Base-by-base conservation (phyloP, 441 rosid species). In the California macrophylla region DNA sequence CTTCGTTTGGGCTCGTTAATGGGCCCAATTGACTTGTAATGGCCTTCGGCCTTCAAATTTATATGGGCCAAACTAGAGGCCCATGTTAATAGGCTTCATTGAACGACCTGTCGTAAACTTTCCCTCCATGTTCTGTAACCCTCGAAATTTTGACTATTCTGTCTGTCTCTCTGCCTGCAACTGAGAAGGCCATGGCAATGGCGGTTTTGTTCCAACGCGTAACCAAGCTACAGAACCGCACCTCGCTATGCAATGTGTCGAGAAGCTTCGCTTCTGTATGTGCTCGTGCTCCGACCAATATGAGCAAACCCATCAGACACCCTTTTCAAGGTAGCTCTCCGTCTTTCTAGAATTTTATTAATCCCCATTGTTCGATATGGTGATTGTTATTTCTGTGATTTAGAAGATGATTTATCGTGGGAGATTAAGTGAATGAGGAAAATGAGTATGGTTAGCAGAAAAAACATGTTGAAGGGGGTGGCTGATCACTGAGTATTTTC, bases 281-380 rank as follows among this genome's bases (percentile, higher is more conserved):
- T 15, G 16, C 80, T 69, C 80, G 70, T 15, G 16, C 80, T 69
- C 80, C 76, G 65, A 42, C 70, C 29, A 70, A 60, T 64, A 66
- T 38, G 42, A 10, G 25, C 15, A 69, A 69, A 4, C 66, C 82
- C 71, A 25, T 78, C 32, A 66, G 64, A 38, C 16, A 69, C 54
- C 67, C 82, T 15, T 71, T 72, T 70, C 92, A 71, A 82, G 92
- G 94, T 86, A 72, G 23, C 65, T 69, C 67, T 36, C 28, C 67
- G 58, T 34, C 36, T 23, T 0, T 56, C 64, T 18, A 65, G 1
- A 18, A 15, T 42, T 26, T 67, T 20, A 16, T 5, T 52, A 4
- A 52, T 6, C 50, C 12, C 16, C 50, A 42, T 42, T 42, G 47
- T 40, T 40, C 47, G n/a, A 40, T 40, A 4, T 40, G 50, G 50